Percentiles rank a stretch among this genome's conserved stretches.
Conservation (phyloP, 192 early-diverging fungal genomes). For the Spizellomyces sp. region DNA sequence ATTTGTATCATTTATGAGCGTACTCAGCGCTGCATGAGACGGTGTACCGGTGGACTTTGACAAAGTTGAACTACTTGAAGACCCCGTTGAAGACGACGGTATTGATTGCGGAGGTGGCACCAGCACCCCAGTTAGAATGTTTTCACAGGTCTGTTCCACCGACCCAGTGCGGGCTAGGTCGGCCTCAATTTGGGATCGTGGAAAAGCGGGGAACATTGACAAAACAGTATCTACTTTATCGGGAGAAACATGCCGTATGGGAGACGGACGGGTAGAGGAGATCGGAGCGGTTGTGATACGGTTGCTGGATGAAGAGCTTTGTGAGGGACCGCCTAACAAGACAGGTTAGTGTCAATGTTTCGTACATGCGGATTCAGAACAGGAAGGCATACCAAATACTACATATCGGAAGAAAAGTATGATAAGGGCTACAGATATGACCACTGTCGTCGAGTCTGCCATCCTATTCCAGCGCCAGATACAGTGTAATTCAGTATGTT, state of each 20-base stretch:
- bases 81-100: not conserved
- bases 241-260: slow-evolving; percentile 1
- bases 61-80: not conserved
- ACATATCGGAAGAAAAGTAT: slow-evolving; percentile 21
- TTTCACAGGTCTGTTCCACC: slow-evolving; percentile 78
- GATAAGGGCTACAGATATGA: slow-evolving; percentile 9
- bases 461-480: too few species aligned
- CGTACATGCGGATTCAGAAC: not conserved
- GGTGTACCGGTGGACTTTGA: not conserved
- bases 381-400: slow-evolving; percentile 4
- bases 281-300: not conserved
- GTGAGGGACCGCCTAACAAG: not conserved
- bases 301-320: not conserved
- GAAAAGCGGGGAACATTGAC: slow-evolving; percentile 83
- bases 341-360: not conserved
- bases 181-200: slow-evolving; percentile 69
- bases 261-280: not conserved
- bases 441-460: slow-evolving; percentile 7
- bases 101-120: slow-evolving; percentile 13
- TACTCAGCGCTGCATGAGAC: not conserved
- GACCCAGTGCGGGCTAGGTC: slow-evolving; percentile 75
- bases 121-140: slow-evolving; percentile 47
- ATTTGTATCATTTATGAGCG: slow-evolving; percentile 27
- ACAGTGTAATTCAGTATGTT: too few species aligned
- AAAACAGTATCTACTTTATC: slow-evolving; percentile 68